Conservation (phyloP, 2,329 filamentous ascomycete genomes). For the Talaromyces sp. region DNA sequence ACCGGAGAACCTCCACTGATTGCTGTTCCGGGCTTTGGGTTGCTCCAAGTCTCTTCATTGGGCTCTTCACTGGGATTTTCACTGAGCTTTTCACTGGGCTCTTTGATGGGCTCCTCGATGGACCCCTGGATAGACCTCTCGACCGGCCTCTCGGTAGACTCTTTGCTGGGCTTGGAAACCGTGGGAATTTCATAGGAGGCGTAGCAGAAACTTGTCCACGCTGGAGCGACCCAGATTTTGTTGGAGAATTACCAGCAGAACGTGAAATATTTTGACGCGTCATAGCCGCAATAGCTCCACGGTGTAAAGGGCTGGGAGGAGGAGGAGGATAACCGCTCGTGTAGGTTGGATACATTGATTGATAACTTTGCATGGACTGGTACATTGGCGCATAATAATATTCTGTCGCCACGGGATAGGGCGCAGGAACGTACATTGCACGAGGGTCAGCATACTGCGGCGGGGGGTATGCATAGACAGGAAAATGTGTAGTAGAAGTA, state of each 20-base stretch:
- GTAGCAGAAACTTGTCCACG: not conserved
- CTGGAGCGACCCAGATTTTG: not conserved
- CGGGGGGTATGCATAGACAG: not conserved
- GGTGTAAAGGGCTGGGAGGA: not conserved
- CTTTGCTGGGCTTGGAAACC: not conserved
- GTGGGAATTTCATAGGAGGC: not conserved
- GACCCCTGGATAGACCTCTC: not conserved
- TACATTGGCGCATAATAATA: constrained; percentile 12
- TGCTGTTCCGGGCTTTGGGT: not conserved
- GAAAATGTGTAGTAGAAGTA: not conserved
- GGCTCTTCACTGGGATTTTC: not conserved
- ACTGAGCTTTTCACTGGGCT: not conserved
- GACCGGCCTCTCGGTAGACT: not conserved
- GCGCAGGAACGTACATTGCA: not conserved
- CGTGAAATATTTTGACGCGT: not conserved
- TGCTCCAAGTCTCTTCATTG: not conserved
- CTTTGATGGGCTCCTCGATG: not conserved
- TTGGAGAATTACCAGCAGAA: not conserved
- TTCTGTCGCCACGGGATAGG: constrained; percentile 2
- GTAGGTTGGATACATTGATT: constrained; percentile 7
- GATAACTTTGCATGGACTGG: constrained; percentile 10
- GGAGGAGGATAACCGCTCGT: not conserved
- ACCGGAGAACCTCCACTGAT: not conserved
- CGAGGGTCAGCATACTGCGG: constrained; percentile 4
- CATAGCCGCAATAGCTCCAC: not conserved